These are phyloP conservation scores for Pilatotrama ljubarskyi DNA, from an alignment of 768 basidiomycete genomes.

Conservation along the genomic window DNA sequence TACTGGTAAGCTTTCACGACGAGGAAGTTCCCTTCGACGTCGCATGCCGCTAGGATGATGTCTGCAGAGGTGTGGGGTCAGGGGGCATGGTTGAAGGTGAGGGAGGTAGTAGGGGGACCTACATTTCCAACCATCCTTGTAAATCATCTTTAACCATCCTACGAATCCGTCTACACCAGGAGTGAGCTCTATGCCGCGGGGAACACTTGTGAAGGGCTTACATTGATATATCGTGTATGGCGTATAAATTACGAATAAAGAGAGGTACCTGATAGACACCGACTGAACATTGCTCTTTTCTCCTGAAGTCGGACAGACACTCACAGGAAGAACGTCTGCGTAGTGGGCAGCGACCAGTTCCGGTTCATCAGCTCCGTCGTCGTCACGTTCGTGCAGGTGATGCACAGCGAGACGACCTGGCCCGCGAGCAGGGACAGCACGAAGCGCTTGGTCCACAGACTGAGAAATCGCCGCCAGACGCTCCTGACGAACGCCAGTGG, in stretches of 20 bases:
- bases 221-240: slow-evolving; percentile 90
- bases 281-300: neutral
- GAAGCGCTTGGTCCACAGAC: slow-evolving; percentile 79
- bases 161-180: slow-evolving; percentile 67
- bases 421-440: slow-evolving; percentile 69
- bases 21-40: slow-evolving; percentile 88
- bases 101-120: slow-evolving; percentile 25
- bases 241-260: slow-evolving; percentile 73
- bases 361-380: slow-evolving; percentile 73
- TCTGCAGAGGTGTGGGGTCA: slow-evolving; percentile 43
- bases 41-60: slow-evolving; percentile 72
- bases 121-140: slow-evolving; percentile 89
- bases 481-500: slow-evolving; percentile 51
- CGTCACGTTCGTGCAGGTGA: slow-evolving; percentile 86
- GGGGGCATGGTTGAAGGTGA: neutral
- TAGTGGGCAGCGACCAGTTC: slow-evolving; percentile 75
- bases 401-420: slow-evolving; percentile 83
- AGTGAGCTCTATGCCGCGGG: neutral
- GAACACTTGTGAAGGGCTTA: slow-evolving; percentile 37
- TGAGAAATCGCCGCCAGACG: slow-evolving; percentile 60
- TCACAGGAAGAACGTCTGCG: slow-evolving; percentile 83
- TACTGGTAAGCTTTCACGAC: slow-evolving; percentile 87
- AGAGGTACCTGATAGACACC: slow-evolving; percentile 66
- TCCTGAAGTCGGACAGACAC: slow-evolving; percentile 31
- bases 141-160: slow-evolving; percentile 77